Evolutionary conservation across 2,329 filamentous ascomycete genomes (phyloP), one percentile per base, ranked within the genome.

Genomic region (Teratosphaeria viscida): DNA sequence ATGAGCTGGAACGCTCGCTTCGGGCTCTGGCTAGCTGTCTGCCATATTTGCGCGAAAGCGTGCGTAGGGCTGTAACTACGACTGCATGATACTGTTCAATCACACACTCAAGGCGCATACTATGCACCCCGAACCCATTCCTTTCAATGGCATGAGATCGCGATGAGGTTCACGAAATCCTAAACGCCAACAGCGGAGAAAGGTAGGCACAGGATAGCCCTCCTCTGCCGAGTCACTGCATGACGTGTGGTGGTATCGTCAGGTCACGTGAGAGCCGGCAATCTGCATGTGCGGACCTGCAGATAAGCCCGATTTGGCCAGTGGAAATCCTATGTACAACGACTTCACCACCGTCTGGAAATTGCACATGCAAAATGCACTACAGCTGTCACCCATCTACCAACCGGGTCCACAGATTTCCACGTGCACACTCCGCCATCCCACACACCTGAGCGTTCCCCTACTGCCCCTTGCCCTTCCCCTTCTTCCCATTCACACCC

Each of bases 11-110:
- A 54, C 16, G 53, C 27, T 32, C 16, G 53, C 53, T 54, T 34
- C 53, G 53, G 53, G 34, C 54, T 37, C 23, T 34, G 23, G 23
- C 12, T 19, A 3, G 32, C 7, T 37, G 54, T 26, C 32, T 19
- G 32, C 35, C 39, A 14, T 23, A 37, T 14, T 43, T 32, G 37
- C 56, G 23, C 39, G 39, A 47, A 54, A n/a, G n/a, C 23, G 19
- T 32, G 39, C 23, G 54, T 56, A 49, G 59, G 61, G 56, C 58
- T 62, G 56, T 57, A 60, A 57, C 49, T 37, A 57, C 23, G 57
- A 59, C 59, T 57, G 26, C 37, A 58, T 55, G 56, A 60, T 60
- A 62, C 55, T 59, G 58, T 60, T 58, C 47, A 60, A 60, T 39
- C 56, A 59, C 32, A 62, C 61, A 62, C 47, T 57, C 52, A 54